Conservation (phyloP, 495 filamentous ascomycete species). For the Letharia columbiana region DNA sequence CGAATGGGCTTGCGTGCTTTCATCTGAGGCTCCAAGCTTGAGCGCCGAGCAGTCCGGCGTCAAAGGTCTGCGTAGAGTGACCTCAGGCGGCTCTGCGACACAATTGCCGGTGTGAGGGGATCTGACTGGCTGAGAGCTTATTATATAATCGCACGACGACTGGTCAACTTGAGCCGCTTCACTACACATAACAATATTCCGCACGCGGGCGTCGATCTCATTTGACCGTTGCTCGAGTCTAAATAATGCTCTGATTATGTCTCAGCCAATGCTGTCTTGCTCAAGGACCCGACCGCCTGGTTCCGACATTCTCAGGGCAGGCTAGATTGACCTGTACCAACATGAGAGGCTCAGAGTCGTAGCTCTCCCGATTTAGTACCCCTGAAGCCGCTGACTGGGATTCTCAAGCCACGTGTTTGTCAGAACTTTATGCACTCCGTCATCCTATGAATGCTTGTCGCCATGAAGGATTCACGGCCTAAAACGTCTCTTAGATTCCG, state of each 20-base stretch:
- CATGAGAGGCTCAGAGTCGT: neutral
- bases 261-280: neutral
- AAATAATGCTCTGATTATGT: neutral
- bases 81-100: constrained; percentile 17
- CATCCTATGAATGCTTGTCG: constrained; percentile 13
- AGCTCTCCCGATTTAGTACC: neutral
- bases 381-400: constrained; percentile 11
- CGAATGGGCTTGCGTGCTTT: constrained; percentile 11
- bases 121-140: constrained; percentile 12
- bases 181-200: neutral
- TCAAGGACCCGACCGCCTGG: constrained; percentile 3
- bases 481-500: neutral
- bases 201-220: neutral
- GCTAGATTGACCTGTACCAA: neutral
- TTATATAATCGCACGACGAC: constrained; percentile 14
- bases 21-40: constrained; percentile 9
- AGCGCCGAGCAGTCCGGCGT: constrained; percentile 6
- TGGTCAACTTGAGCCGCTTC: constrained; percentile 8
- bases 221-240: constrained; percentile 11
- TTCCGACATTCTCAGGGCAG: neutral
- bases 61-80: constrained; percentile 22
- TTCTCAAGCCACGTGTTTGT: constrained; percentile 15
- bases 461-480: neutral
- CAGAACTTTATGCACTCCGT: neutral
- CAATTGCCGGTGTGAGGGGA: neutral